These are phyloP conservation scores for Lolium multiflorum DNA, from an alignment of 176 grass and related monocot genomes.

Conservation along the genomic window DNA sequence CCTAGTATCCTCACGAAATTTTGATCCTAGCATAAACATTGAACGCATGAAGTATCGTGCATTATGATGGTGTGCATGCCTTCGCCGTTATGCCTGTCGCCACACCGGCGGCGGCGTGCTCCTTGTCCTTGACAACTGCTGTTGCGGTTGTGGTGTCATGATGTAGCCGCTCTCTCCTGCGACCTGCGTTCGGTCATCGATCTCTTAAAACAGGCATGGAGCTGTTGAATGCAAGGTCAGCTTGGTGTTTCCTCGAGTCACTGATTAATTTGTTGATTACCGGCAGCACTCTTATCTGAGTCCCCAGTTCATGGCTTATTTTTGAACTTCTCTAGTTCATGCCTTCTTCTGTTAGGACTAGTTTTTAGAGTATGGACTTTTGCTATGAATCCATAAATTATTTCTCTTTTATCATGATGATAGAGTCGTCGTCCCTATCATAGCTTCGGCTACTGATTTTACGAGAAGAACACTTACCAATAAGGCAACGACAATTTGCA, in stretches of 20 bases:
- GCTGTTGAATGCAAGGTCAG: conserved; percentile 4
- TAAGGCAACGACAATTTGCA: not conserved
- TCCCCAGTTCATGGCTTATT: conserved; percentile 17
- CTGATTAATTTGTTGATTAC: not conserved
- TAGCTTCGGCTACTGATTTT: conserved; percentile 20
- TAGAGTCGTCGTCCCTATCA: not conserved
- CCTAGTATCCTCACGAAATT: not conserved
- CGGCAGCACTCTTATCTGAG: not conserved
- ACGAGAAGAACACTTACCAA: not conserved
- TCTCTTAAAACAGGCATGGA: not conserved
- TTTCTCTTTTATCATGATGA: not conserved
- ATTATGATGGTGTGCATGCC: conserved; percentile 25
- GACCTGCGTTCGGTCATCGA: conserved; percentile 12
- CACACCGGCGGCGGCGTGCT: not conserved
- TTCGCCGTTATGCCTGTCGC: conserved; percentile 9
- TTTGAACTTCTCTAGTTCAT: no score
- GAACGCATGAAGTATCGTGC: not conserved
- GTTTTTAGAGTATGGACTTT: not conserved
- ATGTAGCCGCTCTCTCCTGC: not conserved
- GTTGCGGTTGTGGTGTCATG: not conserved
- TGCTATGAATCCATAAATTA: not conserved
- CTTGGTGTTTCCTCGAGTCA: not conserved
- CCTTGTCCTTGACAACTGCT: no score
- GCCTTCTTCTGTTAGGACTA: no score
- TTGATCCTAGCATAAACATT: conserved; percentile 14